Base-by-base conservation (phyloP, 371 early-diverging fungal genomes). In the Saksenaea vasiformis region DNA sequence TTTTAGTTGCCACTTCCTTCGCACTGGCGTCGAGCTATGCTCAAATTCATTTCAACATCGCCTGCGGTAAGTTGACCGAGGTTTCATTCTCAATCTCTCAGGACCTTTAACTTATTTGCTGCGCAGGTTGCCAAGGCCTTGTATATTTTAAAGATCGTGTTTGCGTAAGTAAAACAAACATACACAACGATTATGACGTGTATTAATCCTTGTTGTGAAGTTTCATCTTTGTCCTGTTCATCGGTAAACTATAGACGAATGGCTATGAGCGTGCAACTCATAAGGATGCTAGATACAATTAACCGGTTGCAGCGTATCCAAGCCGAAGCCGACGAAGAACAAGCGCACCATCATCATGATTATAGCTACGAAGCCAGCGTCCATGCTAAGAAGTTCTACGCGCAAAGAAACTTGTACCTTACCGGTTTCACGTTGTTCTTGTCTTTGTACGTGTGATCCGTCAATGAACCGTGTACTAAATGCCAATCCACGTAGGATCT, bases 381-480 rank as follows among this genome's bases (percentile, higher is more conserved):
- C 34, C 83, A 86, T 65, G 84, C 89, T 4, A 86, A 85, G 61
- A 84, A 86, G 68, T 93, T 94, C 67, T 92, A 93, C 54, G 87
- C 90, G 38, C 95, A 95, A 77, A 86, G 95, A 71, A 95, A 95
- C 74, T 82, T 93, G 76, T 94, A 94, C 59, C 73, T 94, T 64
- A 93, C 93, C 35, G 95, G 94, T 8, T 91, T 91, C 66, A 93
- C 94, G 5, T 76, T 94, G 54, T 92, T 93, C 66, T 75, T 94
- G 58, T 92, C 92, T 0, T 74, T 93, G 80, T 82, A 79, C 67
- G 74, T 60, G 19, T 15, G 22, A 26, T 59, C 15, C n/a, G 27
- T 54, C 31, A 2, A 10, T 24, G 7, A 53, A 22, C 9, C 22
- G 19, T 1, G 10, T 57, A 26, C 22, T 31, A 26, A 53, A 47